Base-by-base conservation (phyloP, 2,329 filamentous ascomycete species). In the Penicillium sp. region DNA sequence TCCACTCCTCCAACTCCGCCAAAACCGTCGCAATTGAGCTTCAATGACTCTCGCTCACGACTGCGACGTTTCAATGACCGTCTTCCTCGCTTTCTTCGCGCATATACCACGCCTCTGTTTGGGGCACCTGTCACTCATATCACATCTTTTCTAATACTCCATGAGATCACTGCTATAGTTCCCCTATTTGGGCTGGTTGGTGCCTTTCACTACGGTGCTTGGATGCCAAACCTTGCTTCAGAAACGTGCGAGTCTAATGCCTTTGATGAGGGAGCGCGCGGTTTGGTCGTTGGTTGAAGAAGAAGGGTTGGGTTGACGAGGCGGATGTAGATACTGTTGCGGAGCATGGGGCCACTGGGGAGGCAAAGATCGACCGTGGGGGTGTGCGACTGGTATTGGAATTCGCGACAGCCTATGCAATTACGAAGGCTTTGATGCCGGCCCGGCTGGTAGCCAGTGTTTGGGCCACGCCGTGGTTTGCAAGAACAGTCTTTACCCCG, bases 381-480 rank as follows among this genome's bases (percentile, higher is more conserved):
- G 83, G 83, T 0, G 79, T 82, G 34, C 80, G 80, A 56, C 57
- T 86, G 55, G 75, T 87, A 31, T 75, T 86, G 21, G 85, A 87
- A 72, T 84, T 97, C 60, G 94, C 91, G 22, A 88, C 94, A 18
- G 92, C 94, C 5, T 99, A 94, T 78, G 89, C 91, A 1, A 83
- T 97, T 59, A 95, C 91, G 1, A 99, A 99, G 76, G 86, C 86
- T 14, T 69, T 97, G 55, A 72, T 99, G 59, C 91, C 94, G 0
- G 66, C 90, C 11, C 83, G 94, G 62, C 83, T 99, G 57, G 77
- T 88, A 24, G 74, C 85, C 6, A 96, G 92, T 75, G 82, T 95
- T 4, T 96, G 90, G 91, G 88, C 84, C 13, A 96, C 94, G 44
- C 94, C 94, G 4, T 95, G 91, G 89, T 95, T 97, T 79, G 92